Evolutionary conservation across 257 asterid genomes (phyloP), one percentile per base, ranked within the genome.

Genomic region (Asclepias syriaca): DNA sequence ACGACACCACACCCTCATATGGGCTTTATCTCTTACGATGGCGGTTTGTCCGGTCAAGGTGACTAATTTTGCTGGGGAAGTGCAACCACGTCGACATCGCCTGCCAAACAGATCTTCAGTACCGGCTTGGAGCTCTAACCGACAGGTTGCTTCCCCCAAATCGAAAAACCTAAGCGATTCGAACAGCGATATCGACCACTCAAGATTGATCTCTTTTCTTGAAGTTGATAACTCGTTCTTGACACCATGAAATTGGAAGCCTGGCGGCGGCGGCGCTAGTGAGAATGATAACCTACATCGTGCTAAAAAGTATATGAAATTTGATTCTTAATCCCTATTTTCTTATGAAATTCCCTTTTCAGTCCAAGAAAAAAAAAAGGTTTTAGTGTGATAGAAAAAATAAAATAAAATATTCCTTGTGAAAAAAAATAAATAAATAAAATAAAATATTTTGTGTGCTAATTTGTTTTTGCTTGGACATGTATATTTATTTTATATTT

Each of bases 181-280:
- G 27, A 24, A 24, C 3, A 3, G 8, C 5, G 6, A 7, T 4
- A 14, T 11, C 12, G 43, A 27, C 27, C 37, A 27, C 51, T 64
- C 51, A 27, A 29, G 29, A 32, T 34, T 64, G 27, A 32, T 10
- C n/a, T 12, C 46, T 19, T 64, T 64, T 32, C 50, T 64, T 14
- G 68, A 64, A 45, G 68, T 37, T 65, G 69, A 65, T 22, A 32
- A 37, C 24, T 65, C 51, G 13, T 65, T 37, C 50, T 65, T 37
- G 4, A 27, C 69, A 4, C 14, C 24, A 27, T 65, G 50, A 29
- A 65, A 65, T 1, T 65, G 50, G 50, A 29, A 65, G 29, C 40
- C n/a, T 24, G 27, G 27, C 27, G 27, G 27, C 18, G 19, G n/a
- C 14, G n/a, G 7, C 19, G 45, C 13, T 14, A 45, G 0, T 24